Percentiles rank a stretch among this genome's conserved stretches.
Conservation (phyloP, 169 alveolate genomes). For the Plasmodium cynomolgi region DNA sequence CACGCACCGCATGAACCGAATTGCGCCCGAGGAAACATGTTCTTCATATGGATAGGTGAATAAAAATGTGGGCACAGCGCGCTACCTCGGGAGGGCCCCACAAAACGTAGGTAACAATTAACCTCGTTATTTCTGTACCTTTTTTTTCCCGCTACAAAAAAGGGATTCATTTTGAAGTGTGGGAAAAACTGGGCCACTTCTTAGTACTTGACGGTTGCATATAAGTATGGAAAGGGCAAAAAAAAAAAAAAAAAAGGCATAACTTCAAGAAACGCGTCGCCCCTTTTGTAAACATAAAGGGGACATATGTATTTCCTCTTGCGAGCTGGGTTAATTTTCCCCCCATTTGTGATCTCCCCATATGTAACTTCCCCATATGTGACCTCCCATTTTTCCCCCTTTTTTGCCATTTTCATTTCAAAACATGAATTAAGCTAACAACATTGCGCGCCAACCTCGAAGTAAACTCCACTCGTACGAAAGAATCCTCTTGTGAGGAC, state of each 20-base stretch:
- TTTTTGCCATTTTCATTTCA: background rate
- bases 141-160: background rate
- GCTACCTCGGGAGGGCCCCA: background rate
- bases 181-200: background rate
- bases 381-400: background rate
- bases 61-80: background rate
- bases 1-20: background rate
- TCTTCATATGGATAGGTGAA: background rate
- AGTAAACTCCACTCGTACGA: background rate
- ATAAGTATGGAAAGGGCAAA: background rate
- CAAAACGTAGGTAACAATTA: background rate
- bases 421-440: constrained; percentile 21
- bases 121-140: background rate
- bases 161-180: background rate
- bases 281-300: background rate
- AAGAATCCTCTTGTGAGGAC: background rate
- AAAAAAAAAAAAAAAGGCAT: background rate
- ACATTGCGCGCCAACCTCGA: background rate
- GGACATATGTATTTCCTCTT: background rate
- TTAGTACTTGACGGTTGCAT: background rate
- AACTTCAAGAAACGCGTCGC: background rate
- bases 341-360: background rate
- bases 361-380: background rate
- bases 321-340: background rate
- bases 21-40: background rate